Evolutionary conservation across 1,139 yeast genomes (phyloP).

Genomic region (Candida sanyaensis): DNA sequence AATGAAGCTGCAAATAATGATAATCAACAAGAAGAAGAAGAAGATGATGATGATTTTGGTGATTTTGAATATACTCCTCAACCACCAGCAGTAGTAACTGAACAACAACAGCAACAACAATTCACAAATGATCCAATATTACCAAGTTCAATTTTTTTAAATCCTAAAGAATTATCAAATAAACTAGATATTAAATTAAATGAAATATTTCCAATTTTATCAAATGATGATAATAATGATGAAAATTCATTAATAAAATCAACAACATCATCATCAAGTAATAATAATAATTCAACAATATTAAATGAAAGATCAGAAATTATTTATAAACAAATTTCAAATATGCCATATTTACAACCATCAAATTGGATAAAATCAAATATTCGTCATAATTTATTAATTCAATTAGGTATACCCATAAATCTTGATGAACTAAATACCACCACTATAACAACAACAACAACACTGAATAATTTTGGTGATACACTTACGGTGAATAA

Average conservation of each 20-base stretch:
- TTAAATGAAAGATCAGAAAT: conserved; percentile 29
- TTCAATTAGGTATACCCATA: conserved; percentile 60
- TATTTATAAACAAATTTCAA: conserved; percentile 36
- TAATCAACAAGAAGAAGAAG: neutral
- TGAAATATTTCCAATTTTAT: conserved; percentile 19
- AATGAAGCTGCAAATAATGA: conserved; percentile 7
- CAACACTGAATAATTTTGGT: neutral
- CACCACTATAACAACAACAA: neutral
- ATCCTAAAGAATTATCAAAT: neutral
- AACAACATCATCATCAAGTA: neutral
- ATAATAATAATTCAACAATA: conserved; percentile 10
- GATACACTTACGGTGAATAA: no score
- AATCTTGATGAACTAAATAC: conserved; percentile 50
- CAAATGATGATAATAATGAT: neutral
- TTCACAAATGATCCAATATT: neutral
- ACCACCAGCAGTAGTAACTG: neutral
- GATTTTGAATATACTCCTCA: conserved; percentile 10
- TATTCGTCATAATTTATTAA: conserved; percentile 55
- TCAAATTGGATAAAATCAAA: conserved; percentile 62
- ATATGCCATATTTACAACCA: conserved; percentile 46
- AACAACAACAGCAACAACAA: neutral
- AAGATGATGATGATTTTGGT: conserved; percentile 9
- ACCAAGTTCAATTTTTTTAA: conserved; percentile 1
- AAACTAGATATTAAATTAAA: conserved; percentile 16
- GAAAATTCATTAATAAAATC: conserved; percentile 10